These are phyloP conservation scores for Cercospora canescens DNA, from an alignment of 2,329 filamentous ascomycete genomes.

Conservation along the genomic window DNA sequence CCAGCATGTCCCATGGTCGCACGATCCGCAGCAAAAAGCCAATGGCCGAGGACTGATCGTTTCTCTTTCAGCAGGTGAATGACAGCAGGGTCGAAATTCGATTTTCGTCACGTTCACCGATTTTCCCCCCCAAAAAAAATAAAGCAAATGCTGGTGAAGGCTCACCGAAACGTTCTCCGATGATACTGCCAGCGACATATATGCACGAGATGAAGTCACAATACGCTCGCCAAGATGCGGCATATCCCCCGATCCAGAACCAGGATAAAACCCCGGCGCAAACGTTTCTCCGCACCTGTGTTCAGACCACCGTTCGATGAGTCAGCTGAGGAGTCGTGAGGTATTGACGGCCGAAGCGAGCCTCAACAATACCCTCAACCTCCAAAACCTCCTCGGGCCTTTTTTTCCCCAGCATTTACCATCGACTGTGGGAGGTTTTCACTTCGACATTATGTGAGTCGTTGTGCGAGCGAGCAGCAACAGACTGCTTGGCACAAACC, in stretches of 20 bases:
- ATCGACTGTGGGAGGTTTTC: neutral
- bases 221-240: conserved; percentile 6
- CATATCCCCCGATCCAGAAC: neutral
- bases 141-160: neutral
- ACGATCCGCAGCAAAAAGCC: neutral
- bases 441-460: neutral
- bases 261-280: too few relatives aligned
- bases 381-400: neutral
- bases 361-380: conserved; percentile 2
- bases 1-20: conserved; percentile 18
- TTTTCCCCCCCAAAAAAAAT: neutral
- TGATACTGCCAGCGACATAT: neutral
- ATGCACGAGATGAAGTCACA: neutral
- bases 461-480: neutral
- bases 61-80: neutral
- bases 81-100: neutral
- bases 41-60: neutral
- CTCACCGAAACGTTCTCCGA: neutral
- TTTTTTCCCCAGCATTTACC: neutral
- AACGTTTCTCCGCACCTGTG: too few relatives aligned
- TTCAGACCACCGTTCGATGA: too few relatives aligned
- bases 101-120: neutral
- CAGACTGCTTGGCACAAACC: neutral
- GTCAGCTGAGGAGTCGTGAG: neutral
- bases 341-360: neutral